A percentile compares a stretch with the other conserved stretches of the same genome.
Evolutionary conservation across 306 rosid genomes (phyloP).

Genomic region (Ammopiptanthus mongolicus): DNA sequence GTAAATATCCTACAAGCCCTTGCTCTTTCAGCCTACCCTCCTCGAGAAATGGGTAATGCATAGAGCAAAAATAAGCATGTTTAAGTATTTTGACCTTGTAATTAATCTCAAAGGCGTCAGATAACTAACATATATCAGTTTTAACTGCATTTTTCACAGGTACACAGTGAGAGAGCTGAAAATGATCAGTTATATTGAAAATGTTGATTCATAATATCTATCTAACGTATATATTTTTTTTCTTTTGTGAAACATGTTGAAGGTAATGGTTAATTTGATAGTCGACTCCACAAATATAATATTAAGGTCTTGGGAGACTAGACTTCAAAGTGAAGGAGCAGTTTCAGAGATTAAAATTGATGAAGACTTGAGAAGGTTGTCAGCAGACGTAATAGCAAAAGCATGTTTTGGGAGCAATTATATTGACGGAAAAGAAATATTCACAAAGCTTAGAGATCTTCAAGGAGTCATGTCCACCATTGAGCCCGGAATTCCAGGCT

Average conservation of each 20-base stretch:
- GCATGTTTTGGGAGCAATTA: no score
- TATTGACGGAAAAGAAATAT: no score
- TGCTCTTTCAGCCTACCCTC: neutral
- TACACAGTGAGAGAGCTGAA: neutral
- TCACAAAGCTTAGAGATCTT: no score
- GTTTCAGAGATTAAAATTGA: no score
- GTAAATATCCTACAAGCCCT: neutral
- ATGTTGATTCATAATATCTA: neutral
- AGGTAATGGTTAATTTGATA: conserved; percentile 75
- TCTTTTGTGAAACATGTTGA: conserved; percentile 3
- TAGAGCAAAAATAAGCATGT: neutral
- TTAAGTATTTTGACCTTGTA: neutral
- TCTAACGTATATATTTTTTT: neutral
- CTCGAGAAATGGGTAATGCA: neutral
- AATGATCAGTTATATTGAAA: neutral
- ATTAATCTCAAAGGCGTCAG: neutral
- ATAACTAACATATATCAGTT: neutral
- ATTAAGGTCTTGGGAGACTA: no score
- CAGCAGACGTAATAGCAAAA: no score
- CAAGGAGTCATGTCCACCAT: neutral
- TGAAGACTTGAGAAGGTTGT: no score
- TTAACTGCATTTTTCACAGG: neutral
- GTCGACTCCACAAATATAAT: no score
- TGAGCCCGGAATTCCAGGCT: conserved; percentile 53
- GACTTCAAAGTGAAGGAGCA: no score